Evolutionary conservation across 257 asterid species (phyloP).

Genomic region (Euphrasia confusa): DNA sequence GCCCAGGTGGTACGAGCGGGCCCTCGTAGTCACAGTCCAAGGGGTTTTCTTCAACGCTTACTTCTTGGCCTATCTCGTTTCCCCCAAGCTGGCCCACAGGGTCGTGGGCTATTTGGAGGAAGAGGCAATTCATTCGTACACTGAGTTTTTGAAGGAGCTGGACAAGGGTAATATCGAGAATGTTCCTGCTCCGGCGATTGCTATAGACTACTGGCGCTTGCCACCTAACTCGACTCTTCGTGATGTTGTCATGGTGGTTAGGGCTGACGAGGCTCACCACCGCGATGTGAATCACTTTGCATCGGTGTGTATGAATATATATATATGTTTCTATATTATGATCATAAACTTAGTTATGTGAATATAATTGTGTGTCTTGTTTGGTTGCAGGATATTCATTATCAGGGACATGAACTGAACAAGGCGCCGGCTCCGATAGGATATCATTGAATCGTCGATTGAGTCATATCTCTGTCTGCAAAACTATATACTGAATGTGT

Average conservation of each 20-base stretch:
- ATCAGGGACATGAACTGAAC: constrained; percentile 44
- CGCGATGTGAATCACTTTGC: constrained; percentile 98
- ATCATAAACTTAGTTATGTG: background rate
- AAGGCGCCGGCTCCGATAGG: constrained; percentile 47
- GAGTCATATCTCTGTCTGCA: background rate
- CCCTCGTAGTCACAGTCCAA: constrained; percentile 75
- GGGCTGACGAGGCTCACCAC: constrained; percentile 97
- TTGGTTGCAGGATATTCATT: constrained; percentile 49
- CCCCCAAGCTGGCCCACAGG: constrained; percentile 89
- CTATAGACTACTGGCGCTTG: constrained; percentile 90
- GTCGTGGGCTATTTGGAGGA: constrained; percentile 93
- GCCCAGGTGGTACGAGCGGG: constrained; percentile 88
- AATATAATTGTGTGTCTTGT: background rate
- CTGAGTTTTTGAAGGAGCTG: constrained; percentile 72
- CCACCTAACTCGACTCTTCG: constrained; percentile 67
- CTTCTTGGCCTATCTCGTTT: constrained; percentile 58
- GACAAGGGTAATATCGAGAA: constrained; percentile 64
- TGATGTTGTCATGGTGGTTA: constrained; percentile 74
- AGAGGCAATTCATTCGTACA: constrained; percentile 87
- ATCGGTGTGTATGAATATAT: constrained; percentile 48
- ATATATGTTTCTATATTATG: too few species aligned
- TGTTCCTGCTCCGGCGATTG: constrained; percentile 82
- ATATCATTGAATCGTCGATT: constrained; percentile 33
- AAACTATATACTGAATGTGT: background rate
- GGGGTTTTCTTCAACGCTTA: constrained; percentile 85